Percentiles rank a stretch among this genome's conserved stretches.
Evolutionary conservation across 2,329 filamentous ascomycete species (phyloP).

Genomic region (Macrophomina tecta): DNA sequence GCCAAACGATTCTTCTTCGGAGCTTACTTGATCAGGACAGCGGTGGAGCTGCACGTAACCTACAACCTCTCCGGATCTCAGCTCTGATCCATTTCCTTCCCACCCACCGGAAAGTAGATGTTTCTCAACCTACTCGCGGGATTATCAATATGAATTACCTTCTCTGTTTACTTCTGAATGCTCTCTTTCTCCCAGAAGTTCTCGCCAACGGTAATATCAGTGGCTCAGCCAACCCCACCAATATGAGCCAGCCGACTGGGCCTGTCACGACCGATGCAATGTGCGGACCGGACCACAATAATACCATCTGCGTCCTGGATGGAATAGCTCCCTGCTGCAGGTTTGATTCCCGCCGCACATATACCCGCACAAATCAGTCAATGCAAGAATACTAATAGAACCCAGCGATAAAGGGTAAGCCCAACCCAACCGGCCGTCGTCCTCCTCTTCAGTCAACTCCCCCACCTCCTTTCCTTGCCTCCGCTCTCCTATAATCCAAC

Average conservation of each 20-base stretch:
- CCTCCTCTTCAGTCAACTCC: too few relatives aligned
- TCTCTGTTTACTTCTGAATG: background rate
- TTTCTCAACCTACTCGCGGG: background rate
- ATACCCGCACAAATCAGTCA: too few relatives aligned
- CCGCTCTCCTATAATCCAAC: too few relatives aligned
- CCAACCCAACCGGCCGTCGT: background rate
- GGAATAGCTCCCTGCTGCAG: constrained; percentile 24
- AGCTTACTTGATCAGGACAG: background rate
- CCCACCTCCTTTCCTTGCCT: too few relatives aligned
- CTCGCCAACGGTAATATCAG: background rate
- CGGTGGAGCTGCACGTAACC: background rate
- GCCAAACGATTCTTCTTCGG: background rate
- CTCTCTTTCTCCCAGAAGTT: background rate
- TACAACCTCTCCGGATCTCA: background rate
- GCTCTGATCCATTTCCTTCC: background rate
- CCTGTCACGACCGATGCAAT: background rate
- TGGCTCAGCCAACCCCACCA: background rate
- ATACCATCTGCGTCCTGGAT: constrained; percentile 16
- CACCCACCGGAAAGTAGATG: background rate
- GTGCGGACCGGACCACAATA: constrained; percentile 9
- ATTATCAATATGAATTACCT: background rate
- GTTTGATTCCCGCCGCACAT: background rate
- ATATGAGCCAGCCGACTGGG: background rate
- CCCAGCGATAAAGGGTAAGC: constrained; percentile 17
- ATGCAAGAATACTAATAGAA: too few relatives aligned